A percentile compares a stretch with the other conserved stretches of the same genome.
Evolutionary conservation across 257 asterid species (phyloP).

Genomic region (Solanum verrucosum): DNA sequence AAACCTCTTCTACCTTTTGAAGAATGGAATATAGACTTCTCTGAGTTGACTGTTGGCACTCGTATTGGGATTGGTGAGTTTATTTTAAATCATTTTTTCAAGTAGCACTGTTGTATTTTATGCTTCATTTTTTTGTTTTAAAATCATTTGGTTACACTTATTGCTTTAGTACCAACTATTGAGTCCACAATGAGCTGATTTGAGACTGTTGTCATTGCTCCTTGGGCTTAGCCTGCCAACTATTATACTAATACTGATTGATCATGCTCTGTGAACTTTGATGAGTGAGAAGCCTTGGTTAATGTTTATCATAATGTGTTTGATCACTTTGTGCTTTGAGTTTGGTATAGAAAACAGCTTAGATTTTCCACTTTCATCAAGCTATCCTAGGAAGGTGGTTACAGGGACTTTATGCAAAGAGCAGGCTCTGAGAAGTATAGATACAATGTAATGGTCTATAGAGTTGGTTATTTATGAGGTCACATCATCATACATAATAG

Average conservation of each 20-base stretch:
- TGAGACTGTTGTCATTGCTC: neutral
- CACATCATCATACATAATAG: neutral
- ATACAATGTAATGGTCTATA: neutral
- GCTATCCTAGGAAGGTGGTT: neutral
- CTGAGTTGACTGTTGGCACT: constrained; percentile 84
- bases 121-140: neutral
- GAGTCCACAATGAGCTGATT: neutral
- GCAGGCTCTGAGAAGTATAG: neutral
- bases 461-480: neutral
- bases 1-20: constrained; percentile 76
- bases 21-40: constrained; percentile 92
- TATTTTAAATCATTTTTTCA: neutral
- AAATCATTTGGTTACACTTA: neutral
- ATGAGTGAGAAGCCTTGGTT: neutral
- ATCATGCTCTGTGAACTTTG: neutral
- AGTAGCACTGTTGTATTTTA: neutral
- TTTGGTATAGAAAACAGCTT: neutral
- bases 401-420: neutral
- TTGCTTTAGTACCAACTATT: neutral
- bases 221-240: neutral
- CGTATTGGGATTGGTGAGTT: constrained; percentile 94
- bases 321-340: neutral
- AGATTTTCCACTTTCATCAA: neutral
- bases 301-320: neutral
- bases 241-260: neutral